Evolutionary conservation across 1,284 basidiomycete species (phyloP).

Genomic region (Cutaneotrichosporon cutaneum): DNA sequence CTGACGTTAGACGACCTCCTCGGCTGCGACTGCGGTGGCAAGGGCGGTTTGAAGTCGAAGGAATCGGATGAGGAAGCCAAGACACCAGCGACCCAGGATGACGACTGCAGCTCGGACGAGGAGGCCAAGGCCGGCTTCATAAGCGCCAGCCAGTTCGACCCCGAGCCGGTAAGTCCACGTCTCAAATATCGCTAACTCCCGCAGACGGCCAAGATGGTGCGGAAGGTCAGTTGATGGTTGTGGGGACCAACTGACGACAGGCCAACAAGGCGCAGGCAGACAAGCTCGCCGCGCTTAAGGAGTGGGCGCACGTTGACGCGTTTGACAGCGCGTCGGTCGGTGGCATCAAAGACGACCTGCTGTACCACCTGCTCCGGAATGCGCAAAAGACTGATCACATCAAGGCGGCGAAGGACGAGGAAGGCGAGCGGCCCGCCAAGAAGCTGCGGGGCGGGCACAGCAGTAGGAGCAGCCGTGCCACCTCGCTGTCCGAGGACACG

Average conservation of each 20-base stretch:
- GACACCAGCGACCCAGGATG: background rate
- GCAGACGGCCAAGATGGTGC: constrained; percentile 48
- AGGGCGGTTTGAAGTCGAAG: constrained; percentile 16
- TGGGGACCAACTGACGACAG: background rate
- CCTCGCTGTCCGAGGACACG: background rate
- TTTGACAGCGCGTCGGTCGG: constrained; percentile 45
- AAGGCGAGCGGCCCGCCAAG: background rate
- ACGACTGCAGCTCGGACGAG: constrained; percentile 30
- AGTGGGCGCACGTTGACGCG: constrained; percentile 79
- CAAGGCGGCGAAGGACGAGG: constrained; percentile 17
- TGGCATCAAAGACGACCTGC: constrained; percentile 56
- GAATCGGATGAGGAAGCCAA: constrained; percentile 36
- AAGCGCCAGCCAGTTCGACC: constrained; percentile 62
- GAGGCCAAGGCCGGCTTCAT: constrained; percentile 61
- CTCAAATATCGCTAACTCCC: background rate
- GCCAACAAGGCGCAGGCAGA: constrained; percentile 61
- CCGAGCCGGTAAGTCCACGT: constrained; percentile 39
- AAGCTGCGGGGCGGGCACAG: background rate
- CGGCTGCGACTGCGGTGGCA: constrained; percentile 63
- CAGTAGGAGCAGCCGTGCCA: background rate
- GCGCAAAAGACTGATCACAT: constrained; percentile 22
- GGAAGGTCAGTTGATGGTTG: constrained; percentile 55
- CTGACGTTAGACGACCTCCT: constrained; percentile 60
- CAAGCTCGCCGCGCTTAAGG: constrained; percentile 75
- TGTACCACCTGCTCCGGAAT: constrained; percentile 38